Conservation (phyloP, 768 basidiomycete genomes). For the Tricholoma sp. region DNA sequence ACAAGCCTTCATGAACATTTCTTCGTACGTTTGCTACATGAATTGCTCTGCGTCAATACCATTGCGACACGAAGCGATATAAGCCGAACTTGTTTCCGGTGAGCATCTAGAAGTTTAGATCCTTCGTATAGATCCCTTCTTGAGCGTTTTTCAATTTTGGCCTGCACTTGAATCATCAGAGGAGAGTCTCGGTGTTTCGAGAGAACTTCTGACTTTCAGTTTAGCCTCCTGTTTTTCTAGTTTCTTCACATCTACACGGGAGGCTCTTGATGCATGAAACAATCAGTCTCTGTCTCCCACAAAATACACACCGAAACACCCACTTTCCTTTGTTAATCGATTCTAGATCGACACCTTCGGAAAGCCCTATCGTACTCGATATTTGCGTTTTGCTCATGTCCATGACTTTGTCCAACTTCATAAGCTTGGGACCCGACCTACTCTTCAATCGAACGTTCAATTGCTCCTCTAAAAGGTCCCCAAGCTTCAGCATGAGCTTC, state of each 20-base stretch:
- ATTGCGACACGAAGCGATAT: background rate
- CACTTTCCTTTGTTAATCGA: slow-evolving; percentile 95
- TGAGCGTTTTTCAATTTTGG: slow-evolving; percentile 96
- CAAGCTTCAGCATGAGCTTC: slow-evolving; percentile 61
- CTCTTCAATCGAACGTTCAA: slow-evolving; percentile 53
- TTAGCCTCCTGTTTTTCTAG: slow-evolving; percentile 97
- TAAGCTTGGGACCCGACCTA: slow-evolving; percentile 58
- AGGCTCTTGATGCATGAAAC: slow-evolving; percentile 49
- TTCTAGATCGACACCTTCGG: slow-evolving; percentile 84
- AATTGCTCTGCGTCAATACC: slow-evolving; percentile 3
- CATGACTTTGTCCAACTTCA: slow-evolving; percentile 82
- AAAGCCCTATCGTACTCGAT: slow-evolving; percentile 73
- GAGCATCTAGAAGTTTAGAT: slow-evolving; percentile 89
- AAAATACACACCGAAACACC: slow-evolving; percentile 14
- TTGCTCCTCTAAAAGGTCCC: slow-evolving; percentile 60
- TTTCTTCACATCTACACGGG: slow-evolving; percentile 91
- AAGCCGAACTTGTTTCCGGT: slow-evolving; percentile 73
- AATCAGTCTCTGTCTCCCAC: slow-evolving; percentile 10
- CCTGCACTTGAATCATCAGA: slow-evolving; percentile 36
- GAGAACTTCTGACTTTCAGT: slow-evolving; percentile 53
- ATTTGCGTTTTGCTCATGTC: slow-evolving; percentile 82
- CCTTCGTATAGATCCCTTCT: slow-evolving; percentile 91
- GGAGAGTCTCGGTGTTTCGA: background rate
- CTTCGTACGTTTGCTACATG: slow-evolving; percentile 89
- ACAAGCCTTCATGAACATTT: slow-evolving; percentile 93